Conservation (phyloP, 768 basidiomycete species). For the Clathrus columnatus region DNA sequence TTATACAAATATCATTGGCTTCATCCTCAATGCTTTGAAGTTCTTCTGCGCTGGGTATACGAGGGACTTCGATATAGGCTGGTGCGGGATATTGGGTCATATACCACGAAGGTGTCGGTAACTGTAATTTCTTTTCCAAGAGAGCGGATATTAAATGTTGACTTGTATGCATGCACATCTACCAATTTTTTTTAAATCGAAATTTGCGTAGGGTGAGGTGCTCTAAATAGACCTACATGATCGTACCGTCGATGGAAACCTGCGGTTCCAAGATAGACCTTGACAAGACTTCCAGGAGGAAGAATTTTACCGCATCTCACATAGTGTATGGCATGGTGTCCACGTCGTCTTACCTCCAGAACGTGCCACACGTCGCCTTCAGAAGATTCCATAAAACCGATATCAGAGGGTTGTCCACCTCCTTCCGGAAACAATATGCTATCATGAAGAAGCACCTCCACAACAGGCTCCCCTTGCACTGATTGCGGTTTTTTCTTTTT, state of each 20-base stretch:
- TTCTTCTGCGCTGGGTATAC: conserved; percentile 56
- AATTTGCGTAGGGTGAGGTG: not conserved
- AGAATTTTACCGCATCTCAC: conserved; percentile 40
- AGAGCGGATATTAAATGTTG: conserved; percentile 78
- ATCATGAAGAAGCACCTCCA: conserved; percentile 64
- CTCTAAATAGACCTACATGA: conserved; percentile 40
- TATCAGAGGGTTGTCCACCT: conserved; percentile 74
- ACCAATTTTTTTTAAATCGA: not conserved
- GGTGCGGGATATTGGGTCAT: conserved; percentile 57
- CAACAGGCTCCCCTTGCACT: conserved; percentile 32
- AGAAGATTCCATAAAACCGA: conserved; percentile 42
- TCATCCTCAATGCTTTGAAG: conserved; percentile 50
- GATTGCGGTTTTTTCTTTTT: conserved; percentile 41
- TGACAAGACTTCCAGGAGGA: conserved; percentile 41
- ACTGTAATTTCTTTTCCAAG: conserved; percentile 51
- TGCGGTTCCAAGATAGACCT: conserved; percentile 44
- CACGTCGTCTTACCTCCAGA: conserved; percentile 56
- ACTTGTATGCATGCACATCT: conserved; percentile 82
- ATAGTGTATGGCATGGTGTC: conserved; percentile 70
- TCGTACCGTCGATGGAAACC: conserved; percentile 64
- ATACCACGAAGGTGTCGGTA: conserved; percentile 80
- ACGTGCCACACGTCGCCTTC: conserved; percentile 50
- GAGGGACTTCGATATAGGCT: conserved; percentile 70
- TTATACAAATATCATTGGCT: conserved; percentile 60
- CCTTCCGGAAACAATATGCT: conserved; percentile 79